Evolutionary conservation across 139 green algal genomes (phyloP).

Genomic region (Protoeuglena noctilucae): DNA sequence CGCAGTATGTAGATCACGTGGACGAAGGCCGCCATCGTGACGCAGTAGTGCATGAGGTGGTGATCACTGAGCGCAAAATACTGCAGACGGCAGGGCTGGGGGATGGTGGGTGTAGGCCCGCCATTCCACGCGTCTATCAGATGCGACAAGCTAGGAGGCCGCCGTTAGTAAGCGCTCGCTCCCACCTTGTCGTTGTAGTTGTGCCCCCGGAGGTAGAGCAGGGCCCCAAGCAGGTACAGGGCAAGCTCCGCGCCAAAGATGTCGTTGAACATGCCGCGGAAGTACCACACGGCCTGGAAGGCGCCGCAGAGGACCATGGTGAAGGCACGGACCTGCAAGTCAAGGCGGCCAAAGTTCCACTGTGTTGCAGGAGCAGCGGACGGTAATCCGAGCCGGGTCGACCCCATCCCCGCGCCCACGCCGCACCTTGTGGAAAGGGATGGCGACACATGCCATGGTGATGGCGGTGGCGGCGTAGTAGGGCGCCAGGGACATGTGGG

Average conservation of each 20-base stretch:
- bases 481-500: too few relatives aligned
- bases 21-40: conserved; percentile 35
- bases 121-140: too few relatives aligned
- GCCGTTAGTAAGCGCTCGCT: too few relatives aligned
- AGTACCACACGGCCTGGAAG: too few relatives aligned
- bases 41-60: conserved; percentile 63
- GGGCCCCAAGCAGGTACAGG: conserved; percentile 43
- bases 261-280: too few relatives aligned
- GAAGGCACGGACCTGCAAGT: neutral
- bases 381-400: neutral
- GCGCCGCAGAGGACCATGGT: too few relatives aligned
- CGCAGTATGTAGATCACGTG: conserved; percentile 39
- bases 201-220: too few relatives aligned
- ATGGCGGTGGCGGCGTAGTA: too few relatives aligned
- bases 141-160: too few relatives aligned
- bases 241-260: conserved; percentile 28
- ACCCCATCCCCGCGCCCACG: neutral
- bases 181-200: too few relatives aligned
- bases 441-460: conserved; percentile 21
- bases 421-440: neutral
- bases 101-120: too few relatives aligned
- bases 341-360: neutral
- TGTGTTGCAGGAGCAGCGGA: neutral
- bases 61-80: conserved; percentile 53
- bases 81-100: too few relatives aligned